phyloP scores from a whole-genome alignment of 495 filamentous ascomycete species.

The Poronia punctata region DNA sequence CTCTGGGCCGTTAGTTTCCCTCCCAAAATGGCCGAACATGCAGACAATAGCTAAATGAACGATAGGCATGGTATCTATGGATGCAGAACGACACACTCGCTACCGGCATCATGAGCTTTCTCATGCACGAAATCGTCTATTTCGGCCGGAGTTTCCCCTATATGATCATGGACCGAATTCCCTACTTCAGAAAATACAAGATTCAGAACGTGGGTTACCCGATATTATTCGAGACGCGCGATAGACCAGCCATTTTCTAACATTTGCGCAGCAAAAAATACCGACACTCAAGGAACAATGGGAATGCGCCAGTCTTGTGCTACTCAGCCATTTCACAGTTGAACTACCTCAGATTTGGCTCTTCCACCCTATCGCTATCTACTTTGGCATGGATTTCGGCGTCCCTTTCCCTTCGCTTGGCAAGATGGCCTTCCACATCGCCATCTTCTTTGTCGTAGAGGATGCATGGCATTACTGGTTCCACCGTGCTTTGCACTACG shows the following conservation, averaged over 20 bases:
- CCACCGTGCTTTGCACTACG: constrained; percentile 92
- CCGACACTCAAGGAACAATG: constrained; percentile 87
- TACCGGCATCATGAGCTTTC: constrained; percentile 93
- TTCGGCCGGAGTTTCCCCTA: constrained; percentile 89
- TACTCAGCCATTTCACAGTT: constrained; percentile 91
- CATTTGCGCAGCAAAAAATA: constrained; percentile 77
- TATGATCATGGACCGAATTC: constrained; percentile 85
- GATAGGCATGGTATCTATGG: too few species aligned
- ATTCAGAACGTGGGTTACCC: constrained; percentile 67
- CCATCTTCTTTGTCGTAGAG: constrained; percentile 90
- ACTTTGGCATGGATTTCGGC: constrained; percentile 77
- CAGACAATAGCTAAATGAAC: background rate
- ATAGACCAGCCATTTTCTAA: constrained; percentile 6
- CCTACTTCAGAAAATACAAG: constrained; percentile 86
- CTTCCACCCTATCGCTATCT: constrained; percentile 97
- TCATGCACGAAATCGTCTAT: constrained; percentile 91
- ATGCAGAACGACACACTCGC: constrained; percentile 96
- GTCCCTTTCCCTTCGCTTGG: constrained; percentile 81
- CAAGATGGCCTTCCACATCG: constrained; percentile 87
- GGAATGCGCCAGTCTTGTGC: constrained; percentile 85
- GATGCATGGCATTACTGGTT: constrained; percentile 99
- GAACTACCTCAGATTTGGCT: constrained; percentile 98
- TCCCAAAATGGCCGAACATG: background rate
- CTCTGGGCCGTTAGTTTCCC: constrained; percentile 71
- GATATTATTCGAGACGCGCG: background rate